Conservation (phyloP, 1,284 basidiomycete genomes). For the Meripilus lineatus region DNA sequence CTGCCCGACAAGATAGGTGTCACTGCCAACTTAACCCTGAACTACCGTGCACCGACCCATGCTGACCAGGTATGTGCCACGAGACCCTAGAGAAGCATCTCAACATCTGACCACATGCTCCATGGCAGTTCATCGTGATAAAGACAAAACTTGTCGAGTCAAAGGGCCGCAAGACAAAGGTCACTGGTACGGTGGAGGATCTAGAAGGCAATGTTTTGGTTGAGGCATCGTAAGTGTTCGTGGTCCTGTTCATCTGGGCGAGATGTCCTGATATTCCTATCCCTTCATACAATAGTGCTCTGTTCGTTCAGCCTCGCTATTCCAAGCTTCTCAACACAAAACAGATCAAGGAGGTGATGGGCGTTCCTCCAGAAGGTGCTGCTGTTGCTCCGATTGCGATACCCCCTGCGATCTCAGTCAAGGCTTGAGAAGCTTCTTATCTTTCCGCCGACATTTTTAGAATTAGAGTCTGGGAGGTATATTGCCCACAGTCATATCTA, state of each 20-base stretch:
- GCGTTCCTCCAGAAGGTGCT: conserved; percentile 24
- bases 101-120: too few species aligned
- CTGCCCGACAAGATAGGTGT: conserved; percentile 91
- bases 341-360: conserved; percentile 25
- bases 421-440: neutral
- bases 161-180: conserved; percentile 74
- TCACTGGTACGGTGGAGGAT: conserved; percentile 72
- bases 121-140: conserved; percentile 62
- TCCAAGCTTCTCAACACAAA: conserved; percentile 46
- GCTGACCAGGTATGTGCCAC: conserved; percentile 81
- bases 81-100: too few species aligned
- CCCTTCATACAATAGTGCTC: conserved; percentile 30
- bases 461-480: neutral
- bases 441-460: neutral
- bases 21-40: conserved; percentile 76
- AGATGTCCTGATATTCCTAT: too few species aligned
- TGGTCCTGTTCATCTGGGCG: too few species aligned
- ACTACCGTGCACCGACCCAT: conserved; percentile 76
- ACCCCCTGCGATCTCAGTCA: conserved; percentile 5
- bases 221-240: conserved; percentile 66
- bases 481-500: neutral
- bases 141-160: conserved; percentile 59
- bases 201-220: conserved; percentile 75
- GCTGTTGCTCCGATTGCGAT: conserved; percentile 24
- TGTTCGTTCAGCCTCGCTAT: conserved; percentile 64